A percentile compares a stretch with the other conserved stretches of the same genome.
phyloP scores from a whole-genome alignment of 495 filamentous ascomycete species.

The Penicillium dipodomyicola region DNA sequence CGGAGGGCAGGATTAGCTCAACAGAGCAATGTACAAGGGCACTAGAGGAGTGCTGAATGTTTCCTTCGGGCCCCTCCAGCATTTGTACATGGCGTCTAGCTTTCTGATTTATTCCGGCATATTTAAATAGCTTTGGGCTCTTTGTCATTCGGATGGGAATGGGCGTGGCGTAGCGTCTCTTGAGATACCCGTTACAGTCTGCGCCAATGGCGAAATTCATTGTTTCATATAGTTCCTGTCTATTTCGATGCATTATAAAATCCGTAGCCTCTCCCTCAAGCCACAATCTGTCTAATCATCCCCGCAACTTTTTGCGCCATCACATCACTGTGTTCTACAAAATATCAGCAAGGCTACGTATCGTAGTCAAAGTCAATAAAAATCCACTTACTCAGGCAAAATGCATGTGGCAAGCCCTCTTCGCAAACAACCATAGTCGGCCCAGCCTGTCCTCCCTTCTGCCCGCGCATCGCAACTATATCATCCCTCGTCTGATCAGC shows the following conservation, averaged over 20 bases:
- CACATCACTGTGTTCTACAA: slow-evolving; percentile 56
- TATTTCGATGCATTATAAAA: background rate
- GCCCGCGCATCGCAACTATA: slow-evolving; percentile 58
- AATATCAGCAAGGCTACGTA: slow-evolving; percentile 11
- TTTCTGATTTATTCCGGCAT: slow-evolving; percentile 12
- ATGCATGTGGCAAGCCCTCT: slow-evolving; percentile 71
- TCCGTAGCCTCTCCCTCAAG: background rate
- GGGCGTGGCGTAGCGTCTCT: slow-evolving; percentile 21
- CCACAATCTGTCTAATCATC: slow-evolving; percentile 59
- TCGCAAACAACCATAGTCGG: slow-evolving; percentile 73
- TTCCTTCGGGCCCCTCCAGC: background rate
- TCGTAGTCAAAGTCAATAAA: background rate
- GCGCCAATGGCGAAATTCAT: slow-evolving; percentile 1
- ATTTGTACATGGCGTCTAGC: slow-evolving; percentile 16
- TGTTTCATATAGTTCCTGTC: background rate
- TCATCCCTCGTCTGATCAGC: slow-evolving; percentile 69
- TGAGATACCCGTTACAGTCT: slow-evolving; percentile 34
- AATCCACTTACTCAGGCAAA: slow-evolving; percentile 65
- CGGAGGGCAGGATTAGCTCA: slow-evolving; percentile 42
- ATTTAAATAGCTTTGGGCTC: slow-evolving; percentile 7
- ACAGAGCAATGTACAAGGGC: slow-evolving; percentile 25
- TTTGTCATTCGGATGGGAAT: slow-evolving; percentile 4
- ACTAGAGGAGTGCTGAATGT: slow-evolving; percentile 4
- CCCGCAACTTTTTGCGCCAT: slow-evolving; percentile 62
- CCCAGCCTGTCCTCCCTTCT: slow-evolving; percentile 40